Evolutionary conservation across 2,329 filamentous ascomycete genomes (phyloP), one percentile per base, ranked within the genome.

Genomic region (Talaromyces sp.): DNA sequence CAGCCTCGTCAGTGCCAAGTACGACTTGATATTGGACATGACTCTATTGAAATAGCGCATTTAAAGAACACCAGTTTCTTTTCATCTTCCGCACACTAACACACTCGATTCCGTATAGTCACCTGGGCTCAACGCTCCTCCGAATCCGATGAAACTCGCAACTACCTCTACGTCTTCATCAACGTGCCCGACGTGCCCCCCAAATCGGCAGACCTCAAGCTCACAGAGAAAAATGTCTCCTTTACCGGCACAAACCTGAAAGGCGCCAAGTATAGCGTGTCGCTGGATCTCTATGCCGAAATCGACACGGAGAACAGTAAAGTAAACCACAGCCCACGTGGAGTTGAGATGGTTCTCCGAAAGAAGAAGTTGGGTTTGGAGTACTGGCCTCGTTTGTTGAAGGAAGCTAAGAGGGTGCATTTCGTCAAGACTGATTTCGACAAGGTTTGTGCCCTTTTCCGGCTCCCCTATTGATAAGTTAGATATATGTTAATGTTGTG

Each of bases 381-480:
- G 77, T 97, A 88, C 84, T 99, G 94, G 94, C 92, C 92, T 63
- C 86, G 94, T 64, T 83, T 99, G 70, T 83, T 97, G 73, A 97
- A 97, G 86, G 89, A 93, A 61, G 76, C 80, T 66, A 88, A 90
- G 83, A 96, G 91, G 81, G 79, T 89, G 57, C 94, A 97, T 80
- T 99, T 91, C 84, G 78, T 99, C 70, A 96, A 96, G 87, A 97
- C 94, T 64, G 89, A 99, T 80, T 99, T 99, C 69, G 92, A 97
- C 81, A 97, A 96, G 88, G 85, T 88, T 73, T 61, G 81, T 60
- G 33, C 13, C 37, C 21, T 8, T 37, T 53, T 9, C 36, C 53
- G 7, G 19, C 21, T 3, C 8, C 5, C 22, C n/a, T n/a, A n/a
- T 43, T 19, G 21, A 11, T 17, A 28, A 10, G 43, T 15, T 31